phyloP scores from a whole-genome alignment of 2,329 filamentous ascomycete genomes.

The Pyricularia pennisetigena region DNA sequence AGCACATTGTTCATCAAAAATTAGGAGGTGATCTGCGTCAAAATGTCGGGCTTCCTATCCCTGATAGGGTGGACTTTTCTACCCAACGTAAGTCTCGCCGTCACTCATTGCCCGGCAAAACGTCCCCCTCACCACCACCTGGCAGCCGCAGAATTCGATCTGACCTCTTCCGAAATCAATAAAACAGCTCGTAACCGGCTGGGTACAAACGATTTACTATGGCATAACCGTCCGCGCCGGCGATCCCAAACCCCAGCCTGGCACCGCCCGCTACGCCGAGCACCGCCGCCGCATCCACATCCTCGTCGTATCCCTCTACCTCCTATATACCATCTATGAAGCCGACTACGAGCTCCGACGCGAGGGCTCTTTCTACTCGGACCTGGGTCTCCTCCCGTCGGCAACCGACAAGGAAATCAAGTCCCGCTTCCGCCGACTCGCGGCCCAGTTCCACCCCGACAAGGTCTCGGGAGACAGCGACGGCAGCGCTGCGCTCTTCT shows the following conservation, averaged over 20 bases:
- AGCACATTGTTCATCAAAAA: not conserved
- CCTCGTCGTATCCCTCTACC: slow-evolving; percentile 72
- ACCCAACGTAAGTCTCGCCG: slow-evolving; percentile 31
- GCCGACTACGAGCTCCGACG: slow-evolving; percentile 70
- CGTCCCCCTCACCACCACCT: too few species aligned
- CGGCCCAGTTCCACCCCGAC: slow-evolving; percentile 70
- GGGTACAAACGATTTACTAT: slow-evolving; percentile 77
- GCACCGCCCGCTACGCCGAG: slow-evolving; percentile 55
- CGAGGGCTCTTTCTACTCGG: slow-evolving; percentile 67
- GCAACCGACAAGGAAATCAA: slow-evolving; percentile 72
- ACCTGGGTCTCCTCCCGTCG: slow-evolving; percentile 59
- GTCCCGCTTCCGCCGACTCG: slow-evolving; percentile 71
- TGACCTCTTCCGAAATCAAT: not conserved
- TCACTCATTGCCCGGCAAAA: not conserved
- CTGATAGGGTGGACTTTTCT: slow-evolving; percentile 48
- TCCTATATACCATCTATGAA: slow-evolving; percentile 88
- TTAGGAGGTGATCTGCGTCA: slow-evolving; percentile 1
- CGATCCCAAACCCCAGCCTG: slow-evolving; percentile 64
- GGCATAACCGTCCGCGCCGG: slow-evolving; percentile 82
- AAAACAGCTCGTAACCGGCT: slow-evolving; percentile 62
- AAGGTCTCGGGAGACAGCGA: slow-evolving; percentile 45
- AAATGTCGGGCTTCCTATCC: slow-evolving; percentile 42
- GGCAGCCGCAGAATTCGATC: not conserved
- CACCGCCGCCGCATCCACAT: slow-evolving; percentile 80
- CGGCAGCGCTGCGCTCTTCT: slow-evolving; percentile 38